Conservation (phyloP, 2,329 filamentous ascomycete genomes). For the Arthrobotrys iridis region DNA sequence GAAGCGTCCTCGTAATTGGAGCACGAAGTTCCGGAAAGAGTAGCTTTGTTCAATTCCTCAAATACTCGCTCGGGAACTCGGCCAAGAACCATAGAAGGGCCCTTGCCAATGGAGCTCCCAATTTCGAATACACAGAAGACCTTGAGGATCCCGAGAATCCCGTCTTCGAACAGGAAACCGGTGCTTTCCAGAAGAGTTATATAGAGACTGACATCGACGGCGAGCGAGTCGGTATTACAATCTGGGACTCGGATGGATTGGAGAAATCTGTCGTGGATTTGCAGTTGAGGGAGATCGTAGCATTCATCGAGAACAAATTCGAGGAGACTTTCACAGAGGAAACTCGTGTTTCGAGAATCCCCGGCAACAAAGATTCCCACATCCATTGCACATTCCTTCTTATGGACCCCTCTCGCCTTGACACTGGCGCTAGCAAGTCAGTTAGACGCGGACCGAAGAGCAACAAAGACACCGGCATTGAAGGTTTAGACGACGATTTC, state of each 20-base stretch:
- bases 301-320: slow-evolving; percentile 96
- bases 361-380: slow-evolving; percentile 92
- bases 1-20: slow-evolving; percentile 87
- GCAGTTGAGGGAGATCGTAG: slow-evolving; percentile 87
- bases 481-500: slow-evolving; percentile 83
- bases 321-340: slow-evolving; percentile 97
- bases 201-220: slow-evolving; percentile 93
- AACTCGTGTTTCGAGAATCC: slow-evolving; percentile 94
- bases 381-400: slow-evolving; percentile 95
- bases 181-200: slow-evolving; percentile 73
- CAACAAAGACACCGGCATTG: slow-evolving; percentile 60
- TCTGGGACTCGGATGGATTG: slow-evolving; percentile 96
- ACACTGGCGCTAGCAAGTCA: slow-evolving; percentile 73
- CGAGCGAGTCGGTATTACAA: slow-evolving; percentile 87
- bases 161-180: slow-evolving; percentile 59
- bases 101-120: slow-evolving; percentile 18
- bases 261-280: slow-evolving; percentile 96
- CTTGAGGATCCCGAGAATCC: slow-evolving; percentile 40
- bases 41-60: slow-evolving; percentile 95
- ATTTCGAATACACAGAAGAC: slow-evolving; percentile 54
- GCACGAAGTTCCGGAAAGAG: slow-evolving; percentile 90
- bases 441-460: slow-evolving; percentile 68
- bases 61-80: slow-evolving; percentile 75
- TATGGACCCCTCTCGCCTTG: slow-evolving; percentile 85
- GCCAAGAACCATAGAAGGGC: slow-evolving; percentile 73